Evolutionary conservation across 441 rosid species (phyloP), one percentile per base, ranked within the genome.

Genomic region (Codiaeum variegatum): DNA sequence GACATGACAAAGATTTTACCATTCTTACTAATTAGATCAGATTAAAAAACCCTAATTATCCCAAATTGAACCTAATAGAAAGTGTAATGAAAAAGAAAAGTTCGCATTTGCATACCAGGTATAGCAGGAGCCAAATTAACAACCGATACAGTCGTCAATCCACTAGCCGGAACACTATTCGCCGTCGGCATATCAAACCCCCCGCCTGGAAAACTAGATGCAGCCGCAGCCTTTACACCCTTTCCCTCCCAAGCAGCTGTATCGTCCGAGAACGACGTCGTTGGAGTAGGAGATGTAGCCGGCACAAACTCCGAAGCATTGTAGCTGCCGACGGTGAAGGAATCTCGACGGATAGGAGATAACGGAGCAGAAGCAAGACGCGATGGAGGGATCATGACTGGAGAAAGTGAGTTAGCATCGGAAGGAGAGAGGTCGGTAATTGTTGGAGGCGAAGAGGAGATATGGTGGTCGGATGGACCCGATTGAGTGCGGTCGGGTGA

Each of bases 311-410:
- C 92, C 81, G 77, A 75, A 70, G 64, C 51, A 42, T 64, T 58
- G 10, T 74, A 67, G 91, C 71, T 82, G 36, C 69, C 75, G 76
- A 24, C 73, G 80, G 13, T 88, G 87, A 23, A 78, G 82, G 42
- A 87, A 90, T 3, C 91, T 75, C 32, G 91, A 84, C 31, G 80
- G 52, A 19, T 84, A 78, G 55, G 87, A 40, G 88, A 64, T 29
- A 88, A 67, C 51, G 85, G 85, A 10, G 88, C 89, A 9, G 92
- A 85, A 59, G 74, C 80, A 70, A 88, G 91, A 74, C 91, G 92
- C 3, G 94, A 79, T 31, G 94, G 97, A 47, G 93, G 96, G 59
- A 93, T 93, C 84, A 88, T 77, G 49, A 93, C 87, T 23, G 96
- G 93, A 55, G 92, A 88, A 77, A 86, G 87, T n/a, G 86, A 79